Evolutionary conservation across 2,329 filamentous ascomycete species (phyloP).

Genomic region (Exophiala calicioides): DNA sequence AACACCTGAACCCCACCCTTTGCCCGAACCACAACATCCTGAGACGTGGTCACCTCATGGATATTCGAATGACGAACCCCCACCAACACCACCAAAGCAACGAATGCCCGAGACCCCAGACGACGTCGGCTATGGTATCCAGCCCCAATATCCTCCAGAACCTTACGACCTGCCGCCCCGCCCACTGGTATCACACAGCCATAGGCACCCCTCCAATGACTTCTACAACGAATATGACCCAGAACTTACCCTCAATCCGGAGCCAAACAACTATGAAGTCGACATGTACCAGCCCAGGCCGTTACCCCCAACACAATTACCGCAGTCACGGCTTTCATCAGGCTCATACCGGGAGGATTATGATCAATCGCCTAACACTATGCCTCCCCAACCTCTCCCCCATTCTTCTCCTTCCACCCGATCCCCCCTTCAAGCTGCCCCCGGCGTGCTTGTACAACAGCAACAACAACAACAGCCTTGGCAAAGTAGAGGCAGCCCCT

Average conservation of each 20-base stretch:
- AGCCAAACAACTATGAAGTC: constrained; percentile 2
- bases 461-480: constrained; percentile 16
- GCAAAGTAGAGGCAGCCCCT: constrained; percentile 28
- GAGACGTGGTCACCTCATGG: constrained; percentile 14
- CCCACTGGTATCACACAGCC: constrained; percentile 5
- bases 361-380: constrained; percentile 5
- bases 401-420: constrained; percentile 18
- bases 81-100: constrained; percentile 27
- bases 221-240: constrained; percentile 5
- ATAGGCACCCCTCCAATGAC: constrained; percentile 13
- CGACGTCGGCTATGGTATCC: constrained; percentile 23
- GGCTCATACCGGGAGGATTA: background rate
- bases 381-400: constrained; percentile 7
- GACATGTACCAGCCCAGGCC: constrained; percentile 41
- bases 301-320: constrained; percentile 51
- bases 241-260: background rate
- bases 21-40: constrained; percentile 39
- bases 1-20: constrained; percentile 8
- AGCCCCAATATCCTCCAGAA: constrained; percentile 20
- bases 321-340: constrained; percentile 48
- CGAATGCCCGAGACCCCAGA: constrained; percentile 25
- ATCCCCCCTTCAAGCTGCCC: constrained; percentile 13
- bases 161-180: constrained; percentile 11
- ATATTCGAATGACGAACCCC: constrained; percentile 17
- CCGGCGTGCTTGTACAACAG: constrained; percentile 5